A percentile compares a stretch with the other conserved stretches of the same genome.
phyloP scores from a whole-genome alignment of 1,284 basidiomycete genomes.

The Ustilago cynodontis region DNA sequence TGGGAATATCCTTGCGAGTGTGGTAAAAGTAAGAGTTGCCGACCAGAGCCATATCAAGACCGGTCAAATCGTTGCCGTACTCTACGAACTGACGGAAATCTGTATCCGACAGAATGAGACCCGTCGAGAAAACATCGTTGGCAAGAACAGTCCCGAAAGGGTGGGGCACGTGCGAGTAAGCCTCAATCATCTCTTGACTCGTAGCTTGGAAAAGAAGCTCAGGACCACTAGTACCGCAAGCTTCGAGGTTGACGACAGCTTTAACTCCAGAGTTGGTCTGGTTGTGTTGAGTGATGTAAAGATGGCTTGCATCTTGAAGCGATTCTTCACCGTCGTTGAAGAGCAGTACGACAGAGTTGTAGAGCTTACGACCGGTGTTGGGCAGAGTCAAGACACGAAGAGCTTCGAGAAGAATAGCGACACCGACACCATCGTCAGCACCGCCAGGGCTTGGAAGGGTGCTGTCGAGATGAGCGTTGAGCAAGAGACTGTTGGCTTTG shows the following conservation, averaged over 20 bases:
- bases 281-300: slow-evolving; percentile 68
- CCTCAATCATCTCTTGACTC: slow-evolving; percentile 90
- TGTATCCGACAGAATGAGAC: slow-evolving; percentile 79
- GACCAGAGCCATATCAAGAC: slow-evolving; percentile 86
- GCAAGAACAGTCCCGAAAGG: slow-evolving; percentile 92
- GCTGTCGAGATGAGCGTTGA: slow-evolving; percentile 86
- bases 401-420: slow-evolving; percentile 89
- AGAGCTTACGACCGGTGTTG: slow-evolving; percentile 79
- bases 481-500: slow-evolving; percentile 76
- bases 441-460: slow-evolving; percentile 73
- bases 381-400: slow-evolving; percentile 77
- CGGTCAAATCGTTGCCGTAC: slow-evolving; percentile 76
- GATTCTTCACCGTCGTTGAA: slow-evolving; percentile 95
- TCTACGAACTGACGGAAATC: slow-evolving; percentile 83
- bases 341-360: slow-evolving; percentile 86
- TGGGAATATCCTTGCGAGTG: slow-evolving; percentile 85
- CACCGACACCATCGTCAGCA: slow-evolving; percentile 80
- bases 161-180: slow-evolving; percentile 86
- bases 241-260: slow-evolving; percentile 92
- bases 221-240: slow-evolving; percentile 87
- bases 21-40: slow-evolving; percentile 94
- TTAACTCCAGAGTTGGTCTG: slow-evolving; percentile 76
- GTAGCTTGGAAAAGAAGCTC: slow-evolving; percentile 97
- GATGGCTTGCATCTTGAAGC: slow-evolving; percentile 89
- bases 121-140: slow-evolving; percentile 93